Evolutionary conservation across 2,329 filamentous ascomycete species (phyloP), one percentile per base, ranked within the genome.

Genomic region (Trichoderma harzianum): DNA sequence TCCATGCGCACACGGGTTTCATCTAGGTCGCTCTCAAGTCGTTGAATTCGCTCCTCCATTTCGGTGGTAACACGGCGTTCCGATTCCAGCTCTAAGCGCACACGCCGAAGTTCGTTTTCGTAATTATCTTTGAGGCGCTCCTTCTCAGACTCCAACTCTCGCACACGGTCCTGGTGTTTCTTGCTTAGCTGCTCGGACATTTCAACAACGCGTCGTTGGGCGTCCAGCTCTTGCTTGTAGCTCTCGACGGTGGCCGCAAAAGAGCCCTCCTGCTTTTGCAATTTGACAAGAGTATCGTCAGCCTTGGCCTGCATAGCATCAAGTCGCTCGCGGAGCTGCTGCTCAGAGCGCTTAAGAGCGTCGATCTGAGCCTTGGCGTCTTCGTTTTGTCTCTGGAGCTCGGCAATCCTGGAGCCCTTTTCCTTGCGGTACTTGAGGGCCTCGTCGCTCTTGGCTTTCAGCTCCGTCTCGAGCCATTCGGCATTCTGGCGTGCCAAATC

Each of bases 381-480:
- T 76, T 98, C 95, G 76, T 95, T 93, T 73, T 92, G 89, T 68
- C 94, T 92, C 81, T 98, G 93, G 32, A 99, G 88, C 77, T 97
- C 93, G 10, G 94, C 89, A 76, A 98, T 93, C 51, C 93, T 92
- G 1, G 94, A 91, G 74, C 93, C 93, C 86, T 98, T 98, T 79
- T 99, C 96, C 79, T 97, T 98, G 74, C 96, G 90, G 82, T 93
- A 95, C 78, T 95, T 97, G 75, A 95, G 88, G 62, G 94, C 90
- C 79, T 99, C 96, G 10, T 91, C 89, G 73, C 89, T 91, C 83
- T 97, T 97, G 0, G 93, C 95, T 84, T 97, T 95, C 26, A 98
- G 87, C 81, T 99, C 96, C 55, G 87, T 90, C 78, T 98, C 94
- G 70, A 96, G 92, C 93, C 94, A 99, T 77, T 98, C 95, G 75